Base-by-base conservation (phyloP, 2,329 filamentous ascomycete species). In the Colletotrichum sidae region DNA sequence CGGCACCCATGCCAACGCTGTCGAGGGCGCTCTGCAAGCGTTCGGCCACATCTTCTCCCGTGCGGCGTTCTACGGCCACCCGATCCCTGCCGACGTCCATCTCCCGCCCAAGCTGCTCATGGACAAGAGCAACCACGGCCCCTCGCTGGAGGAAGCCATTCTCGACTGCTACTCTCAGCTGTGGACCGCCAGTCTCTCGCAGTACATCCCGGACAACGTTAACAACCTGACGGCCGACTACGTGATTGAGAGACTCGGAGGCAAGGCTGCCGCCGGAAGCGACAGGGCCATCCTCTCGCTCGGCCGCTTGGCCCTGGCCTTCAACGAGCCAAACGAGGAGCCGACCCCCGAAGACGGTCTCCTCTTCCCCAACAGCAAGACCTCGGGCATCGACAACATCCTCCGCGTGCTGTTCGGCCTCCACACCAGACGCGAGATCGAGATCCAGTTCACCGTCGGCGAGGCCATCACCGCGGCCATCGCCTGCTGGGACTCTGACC, bases 361-460 rank as follows among this genome's bases (percentile, higher is more conserved):
- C 9, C 6, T 67, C 4, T 64, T 47, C 44, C 54, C 60, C 8
- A 51, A 54, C 4, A 58, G 56, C 44, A 61, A 61, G 44, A 51
- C 51, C 3, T 64, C 59, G 6, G 53, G 62, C 35, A 61, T 69
- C 25, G 67, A 68, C 35, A 57, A 41, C 12, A 49, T 69, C 4
- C 78, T 93, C 11, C 83, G 88, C 10, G 88, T 87, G 35, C 80
- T 98, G 0, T 92, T 94, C 74, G 84, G 84, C 9, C 82, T 98
- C 3, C 91, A 96, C 71, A 94, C 97, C 73, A 88, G 96, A 47
- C 92, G 92, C 70, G 91, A 94, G 70, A 88, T 92, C 0, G 95
- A 98, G 75, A 86, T 94, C 1, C 95, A 97, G 68, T 97, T 99
- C 74, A 88, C 93, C 0, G 89, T 97, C 35, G 96, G 96, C 12